Percentiles rank a stretch among this genome's conserved stretches.
phyloP scores from a whole-genome alignment of 2,329 filamentous ascomycete genomes.

The Bipolaris victoriae region DNA sequence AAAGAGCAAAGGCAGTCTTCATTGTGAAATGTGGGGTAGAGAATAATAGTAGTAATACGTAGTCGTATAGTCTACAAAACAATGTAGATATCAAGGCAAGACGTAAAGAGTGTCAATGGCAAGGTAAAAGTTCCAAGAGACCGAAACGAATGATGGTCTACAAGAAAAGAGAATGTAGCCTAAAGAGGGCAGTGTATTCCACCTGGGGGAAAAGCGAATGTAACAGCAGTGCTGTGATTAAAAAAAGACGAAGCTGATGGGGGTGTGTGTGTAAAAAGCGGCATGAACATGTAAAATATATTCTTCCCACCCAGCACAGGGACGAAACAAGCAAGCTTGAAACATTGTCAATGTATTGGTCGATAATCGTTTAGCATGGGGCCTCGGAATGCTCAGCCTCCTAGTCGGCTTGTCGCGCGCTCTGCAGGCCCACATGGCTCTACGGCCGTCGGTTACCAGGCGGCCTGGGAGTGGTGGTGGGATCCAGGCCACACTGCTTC shows the following conservation, averaged over 20 bases:
- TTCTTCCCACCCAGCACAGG: conserved; percentile 27
- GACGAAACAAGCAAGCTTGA: conserved; percentile 34
- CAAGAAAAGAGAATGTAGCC: conserved; percentile 7
- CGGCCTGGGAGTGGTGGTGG: conserved; percentile 18
- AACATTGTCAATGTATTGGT: conserved; percentile 30
- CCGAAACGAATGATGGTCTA: conserved; percentile 31
- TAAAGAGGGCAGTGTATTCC: conserved; percentile 42
- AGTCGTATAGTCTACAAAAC: conserved; percentile 6
- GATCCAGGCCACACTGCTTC: conserved; percentile 26
- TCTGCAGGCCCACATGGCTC: conserved; percentile 27
- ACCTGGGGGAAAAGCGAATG: conserved; percentile 25
- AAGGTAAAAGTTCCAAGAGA: conserved; percentile 20
- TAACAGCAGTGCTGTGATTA: conserved; percentile 25
- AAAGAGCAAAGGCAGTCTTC: conserved; percentile 52
- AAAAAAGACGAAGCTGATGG: conserved; percentile 21
- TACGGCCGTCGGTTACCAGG: conserved; percentile 22
- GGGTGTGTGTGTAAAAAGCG: conserved; percentile 8
- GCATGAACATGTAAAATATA: conserved; percentile 33
- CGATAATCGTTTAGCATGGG: conserved; percentile 12
- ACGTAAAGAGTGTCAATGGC: conserved; percentile 31
- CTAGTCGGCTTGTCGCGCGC: conserved; percentile 42
- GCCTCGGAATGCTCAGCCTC: conserved; percentile 31
- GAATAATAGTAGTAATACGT: conserved; percentile 16
- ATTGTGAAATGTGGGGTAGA: conserved; percentile 43
- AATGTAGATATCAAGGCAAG: conserved; percentile 23